These are phyloP conservation scores for Fusarium algeriense DNA, from an alignment of 2,329 filamentous ascomycete species.

Conservation along the genomic window DNA sequence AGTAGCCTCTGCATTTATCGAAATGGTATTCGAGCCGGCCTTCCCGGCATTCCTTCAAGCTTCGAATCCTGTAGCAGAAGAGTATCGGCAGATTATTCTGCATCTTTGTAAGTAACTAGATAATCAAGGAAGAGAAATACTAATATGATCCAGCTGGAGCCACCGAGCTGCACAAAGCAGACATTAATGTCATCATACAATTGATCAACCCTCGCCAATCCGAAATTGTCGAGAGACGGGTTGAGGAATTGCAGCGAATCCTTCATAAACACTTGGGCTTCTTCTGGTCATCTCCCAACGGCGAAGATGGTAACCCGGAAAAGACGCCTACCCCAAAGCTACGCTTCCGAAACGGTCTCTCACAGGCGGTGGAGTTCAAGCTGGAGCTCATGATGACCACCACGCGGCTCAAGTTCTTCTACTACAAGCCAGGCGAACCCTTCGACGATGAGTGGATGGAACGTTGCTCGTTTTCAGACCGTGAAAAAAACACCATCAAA, in stretches of 20 bases:
- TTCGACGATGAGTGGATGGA: background rate
- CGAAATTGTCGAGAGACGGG: background rate
- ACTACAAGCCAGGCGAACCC: background rate
- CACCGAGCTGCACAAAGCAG: background rate
- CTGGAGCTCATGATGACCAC: fast-evolving
- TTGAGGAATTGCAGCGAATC: background rate
- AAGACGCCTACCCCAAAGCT: background rate
- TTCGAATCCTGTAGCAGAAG: fast-evolving
- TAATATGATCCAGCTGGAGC: background rate
- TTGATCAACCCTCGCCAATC: background rate
- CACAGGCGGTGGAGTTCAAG: background rate
- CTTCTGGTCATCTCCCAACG: background rate
- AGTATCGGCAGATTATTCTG: background rate
- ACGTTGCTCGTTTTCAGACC: background rate
- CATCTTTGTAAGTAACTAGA: background rate
- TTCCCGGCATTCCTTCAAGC: background rate
- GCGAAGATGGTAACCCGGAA: background rate
- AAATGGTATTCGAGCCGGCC: background rate
- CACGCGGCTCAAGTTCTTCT: background rate
- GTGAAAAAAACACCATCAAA: background rate
- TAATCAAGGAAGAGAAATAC: background rate
- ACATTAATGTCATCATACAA: background rate
- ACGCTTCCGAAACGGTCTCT: background rate
- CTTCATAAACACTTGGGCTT: background rate
- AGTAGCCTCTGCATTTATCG: fast-evolving